These are phyloP conservation scores for Diddensiella santjacobensis DNA, from an alignment of 805 yeast genomes.

Conservation along the genomic window DNA sequence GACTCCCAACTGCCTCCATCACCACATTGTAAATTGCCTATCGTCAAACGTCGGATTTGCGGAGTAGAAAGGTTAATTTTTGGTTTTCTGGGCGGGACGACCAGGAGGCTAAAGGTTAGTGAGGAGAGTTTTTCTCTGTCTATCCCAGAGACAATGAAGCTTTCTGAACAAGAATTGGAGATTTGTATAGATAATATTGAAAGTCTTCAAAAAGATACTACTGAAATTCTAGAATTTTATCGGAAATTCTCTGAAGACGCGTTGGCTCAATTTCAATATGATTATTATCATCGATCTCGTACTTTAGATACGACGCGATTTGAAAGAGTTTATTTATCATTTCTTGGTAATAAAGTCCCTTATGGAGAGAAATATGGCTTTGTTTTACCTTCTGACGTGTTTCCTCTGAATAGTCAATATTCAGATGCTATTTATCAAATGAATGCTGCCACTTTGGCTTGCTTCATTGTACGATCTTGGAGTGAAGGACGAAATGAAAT, in stretches of 20 bases:
- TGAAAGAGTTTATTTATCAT: background rate
- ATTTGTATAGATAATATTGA: background rate
- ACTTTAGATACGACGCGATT: background rate
- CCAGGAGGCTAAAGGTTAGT: no score
- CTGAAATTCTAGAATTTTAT: background rate
- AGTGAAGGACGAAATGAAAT: background rate
- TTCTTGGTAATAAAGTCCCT: constrained; percentile 3
- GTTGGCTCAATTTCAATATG: background rate
- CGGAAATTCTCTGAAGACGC: background rate
- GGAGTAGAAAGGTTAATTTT: no score
- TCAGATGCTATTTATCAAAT: background rate
- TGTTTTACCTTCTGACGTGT: background rate
- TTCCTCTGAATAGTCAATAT: background rate
- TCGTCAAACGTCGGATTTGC: no score
- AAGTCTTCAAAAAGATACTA: background rate
- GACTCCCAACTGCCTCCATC: no score
- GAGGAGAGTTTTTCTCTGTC: no score
- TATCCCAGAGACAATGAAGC: no score
- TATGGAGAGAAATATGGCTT: background rate
- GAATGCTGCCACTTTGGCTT: constrained; percentile 1
- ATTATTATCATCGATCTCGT: background rate
- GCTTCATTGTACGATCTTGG: background rate
- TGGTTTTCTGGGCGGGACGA: no score
- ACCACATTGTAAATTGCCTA: no score
- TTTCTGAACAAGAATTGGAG: background rate